A percentile compares a stretch with the other conserved stretches of the same genome.
These are phyloP conservation scores for Microbotryum lychnidis-dioicae DNA, from an alignment of 1,284 basidiomycete species.

Conservation along the genomic window DNA sequence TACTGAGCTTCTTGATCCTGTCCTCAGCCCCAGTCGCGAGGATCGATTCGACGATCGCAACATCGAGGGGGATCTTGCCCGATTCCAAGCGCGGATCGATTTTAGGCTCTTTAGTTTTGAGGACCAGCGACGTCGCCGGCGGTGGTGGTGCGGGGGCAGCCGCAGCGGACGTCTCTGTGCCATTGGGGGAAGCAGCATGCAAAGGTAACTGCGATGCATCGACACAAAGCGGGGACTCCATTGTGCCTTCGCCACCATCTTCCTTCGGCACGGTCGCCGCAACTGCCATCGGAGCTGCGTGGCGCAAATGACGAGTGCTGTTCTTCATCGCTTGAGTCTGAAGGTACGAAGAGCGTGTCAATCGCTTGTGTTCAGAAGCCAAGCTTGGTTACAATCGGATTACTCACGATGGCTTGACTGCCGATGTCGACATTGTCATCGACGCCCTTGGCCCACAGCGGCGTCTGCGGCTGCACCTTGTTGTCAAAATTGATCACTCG, in stretches of 20 bases:
- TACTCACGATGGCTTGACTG: conserved; percentile 39
- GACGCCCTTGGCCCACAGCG: conserved; percentile 37
- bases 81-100: conserved; percentile 78
- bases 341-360: background rate
- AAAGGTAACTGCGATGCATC: background rate
- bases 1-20: conserved; percentile 74
- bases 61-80: conserved; percentile 82
- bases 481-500: conserved; percentile 79
- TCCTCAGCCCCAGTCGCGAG: conserved; percentile 77
- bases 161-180: conserved; percentile 18
- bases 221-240: no score
- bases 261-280: background rate
- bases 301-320: conserved; percentile 25
- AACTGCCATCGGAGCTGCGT: background rate
- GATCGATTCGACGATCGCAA: conserved; percentile 86
- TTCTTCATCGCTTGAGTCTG: conserved; percentile 31
- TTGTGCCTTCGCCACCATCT: no score
- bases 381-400: no score
- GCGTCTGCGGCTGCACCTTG: conserved; percentile 46
- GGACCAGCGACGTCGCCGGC: background rate
- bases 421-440: conserved; percentile 42
- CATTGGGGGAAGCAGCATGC: background rate
- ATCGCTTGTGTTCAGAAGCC: no score
- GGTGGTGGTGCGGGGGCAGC: conserved; percentile 4
- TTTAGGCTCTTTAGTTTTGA: background rate